Conservation (phyloP, 1,284 basidiomycete species). For the Marasmius sp. region DNA sequence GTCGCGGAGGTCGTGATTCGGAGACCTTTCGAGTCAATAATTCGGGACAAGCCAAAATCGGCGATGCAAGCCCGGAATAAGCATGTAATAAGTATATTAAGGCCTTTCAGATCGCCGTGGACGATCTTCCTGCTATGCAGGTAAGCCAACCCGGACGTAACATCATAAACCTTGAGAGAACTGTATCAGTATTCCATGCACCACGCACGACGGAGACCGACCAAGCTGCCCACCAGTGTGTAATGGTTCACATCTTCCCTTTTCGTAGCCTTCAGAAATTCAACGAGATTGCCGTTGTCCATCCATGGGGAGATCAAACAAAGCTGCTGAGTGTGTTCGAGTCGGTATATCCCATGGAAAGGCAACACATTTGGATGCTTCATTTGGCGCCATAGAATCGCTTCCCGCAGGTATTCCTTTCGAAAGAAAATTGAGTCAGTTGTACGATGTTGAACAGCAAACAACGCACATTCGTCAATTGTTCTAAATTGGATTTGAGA, state of each 20-base stretch:
- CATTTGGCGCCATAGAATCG: not conserved
- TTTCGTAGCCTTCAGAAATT: not conserved
- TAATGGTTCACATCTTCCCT: not conserved
- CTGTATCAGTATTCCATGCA: not conserved
- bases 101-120: not conserved
- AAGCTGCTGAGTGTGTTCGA: conserved; percentile 9
- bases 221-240: not conserved
- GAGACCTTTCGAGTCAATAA: not conserved
- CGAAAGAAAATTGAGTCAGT: too few species aligned
- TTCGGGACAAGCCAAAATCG: not conserved
- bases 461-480: too few species aligned
- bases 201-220: not conserved
- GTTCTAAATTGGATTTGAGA: too few species aligned
- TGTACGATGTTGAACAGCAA: too few species aligned
- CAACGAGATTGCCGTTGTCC: not conserved
- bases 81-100: not conserved
- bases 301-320: conserved; percentile 8
- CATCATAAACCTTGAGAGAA: not conserved
- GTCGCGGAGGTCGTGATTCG: not conserved
- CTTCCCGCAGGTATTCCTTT: not conserved
- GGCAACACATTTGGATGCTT: conserved; percentile 5
- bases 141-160: not conserved
- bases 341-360: not conserved
- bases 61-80: not conserved
- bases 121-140: not conserved